These are phyloP conservation scores for Trichoderma hamatum DNA, from an alignment of 2,329 filamentous ascomycete genomes.

Conservation along the genomic window DNA sequence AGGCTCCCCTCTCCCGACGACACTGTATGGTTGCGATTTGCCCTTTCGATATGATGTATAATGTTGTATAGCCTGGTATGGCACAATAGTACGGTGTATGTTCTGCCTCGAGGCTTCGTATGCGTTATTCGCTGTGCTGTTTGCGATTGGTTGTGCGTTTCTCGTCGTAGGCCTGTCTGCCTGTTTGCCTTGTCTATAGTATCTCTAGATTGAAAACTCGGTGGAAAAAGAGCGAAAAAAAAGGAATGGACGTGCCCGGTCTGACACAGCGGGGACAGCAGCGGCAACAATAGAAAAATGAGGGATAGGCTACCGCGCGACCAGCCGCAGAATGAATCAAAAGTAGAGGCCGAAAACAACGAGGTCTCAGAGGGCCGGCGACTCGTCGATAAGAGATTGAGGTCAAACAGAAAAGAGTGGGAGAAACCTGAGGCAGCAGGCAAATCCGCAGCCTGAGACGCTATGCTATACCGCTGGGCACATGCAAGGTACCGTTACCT, in stretches of 20 bases:
- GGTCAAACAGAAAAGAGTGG: conserved; percentile 15
- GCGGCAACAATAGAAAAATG: conserved; percentile 7
- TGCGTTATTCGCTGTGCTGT: not conserved
- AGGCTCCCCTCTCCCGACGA: conserved; percentile 2
- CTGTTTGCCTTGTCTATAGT: not conserved
- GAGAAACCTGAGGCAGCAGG: not conserved
- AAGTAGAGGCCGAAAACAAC: conserved; percentile 5
- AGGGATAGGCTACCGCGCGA: conserved; percentile 16
- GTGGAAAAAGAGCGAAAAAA: not conserved
- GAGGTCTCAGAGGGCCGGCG: conserved; percentile 20
- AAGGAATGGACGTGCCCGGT: conserved; percentile 28
- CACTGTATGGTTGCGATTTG: not conserved
- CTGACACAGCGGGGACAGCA: conserved; percentile 18
- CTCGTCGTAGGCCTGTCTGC: conserved; percentile 1
- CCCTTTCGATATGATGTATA: not conserved
- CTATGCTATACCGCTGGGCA: not conserved
- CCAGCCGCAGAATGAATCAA: conserved; percentile 17
- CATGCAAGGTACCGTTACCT: not conserved
- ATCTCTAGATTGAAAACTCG: not conserved
- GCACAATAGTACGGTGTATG: not conserved
- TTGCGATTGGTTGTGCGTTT: not conserved
- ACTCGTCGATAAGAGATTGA: conserved; percentile 18
- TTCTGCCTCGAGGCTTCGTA: not conserved
- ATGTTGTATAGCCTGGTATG: not conserved
- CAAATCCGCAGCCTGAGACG: not conserved